Base-by-base conservation (phyloP, 495 filamentous ascomycete species). In the Clohesyomyces aquaticus region DNA sequence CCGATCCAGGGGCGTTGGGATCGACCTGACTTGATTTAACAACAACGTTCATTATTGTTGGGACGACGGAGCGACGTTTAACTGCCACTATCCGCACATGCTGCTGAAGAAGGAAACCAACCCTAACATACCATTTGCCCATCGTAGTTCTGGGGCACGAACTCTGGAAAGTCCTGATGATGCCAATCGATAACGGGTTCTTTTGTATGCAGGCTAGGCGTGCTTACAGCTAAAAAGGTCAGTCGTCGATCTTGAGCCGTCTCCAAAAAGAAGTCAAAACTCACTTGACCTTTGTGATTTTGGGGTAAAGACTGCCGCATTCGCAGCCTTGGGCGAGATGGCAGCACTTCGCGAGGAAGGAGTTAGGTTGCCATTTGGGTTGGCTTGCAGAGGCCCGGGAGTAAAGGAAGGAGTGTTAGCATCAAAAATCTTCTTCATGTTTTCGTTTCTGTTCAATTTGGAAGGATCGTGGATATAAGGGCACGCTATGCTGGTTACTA, bases 341-440 rank as follows among this genome's bases (percentile, higher is more conserved):
- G 82, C 80, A 29, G 83, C 80, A 9, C 82, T 78, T 71, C 90
- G 91, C 66, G 81, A 63, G 11, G 75, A 50, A 71, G 65, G 78
- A 71, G 57, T 81, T 76, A 74, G 82, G 76, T 60, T 23, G 78
- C 81, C 61, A 61, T 77, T 76, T 38, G 78, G 77, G 35, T 80
- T 78, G 16, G 86, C 71, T 50, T 82, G 71, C 16, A 86, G 82
- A 21, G 94, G n/a, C n/a, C n/a, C n/a, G n/a, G n/a, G 95, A 0
- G 91, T 96, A 68, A 98, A 98, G 43, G 93, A 88, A 14, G 95
- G 94, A 12, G 94, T 97, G 66, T 98, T 94, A 68, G 96, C 93
- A 74, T 96, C 98, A 69, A 98, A 85, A 14, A 87, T 79, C 78
- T 93, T 91, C 78, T 88, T 94, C 59, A 81, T 75, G 38, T 63